phyloP scores from a whole-genome alignment of 202 grass and related monocot genomes.

The Cymbopogon flexuosus region DNA sequence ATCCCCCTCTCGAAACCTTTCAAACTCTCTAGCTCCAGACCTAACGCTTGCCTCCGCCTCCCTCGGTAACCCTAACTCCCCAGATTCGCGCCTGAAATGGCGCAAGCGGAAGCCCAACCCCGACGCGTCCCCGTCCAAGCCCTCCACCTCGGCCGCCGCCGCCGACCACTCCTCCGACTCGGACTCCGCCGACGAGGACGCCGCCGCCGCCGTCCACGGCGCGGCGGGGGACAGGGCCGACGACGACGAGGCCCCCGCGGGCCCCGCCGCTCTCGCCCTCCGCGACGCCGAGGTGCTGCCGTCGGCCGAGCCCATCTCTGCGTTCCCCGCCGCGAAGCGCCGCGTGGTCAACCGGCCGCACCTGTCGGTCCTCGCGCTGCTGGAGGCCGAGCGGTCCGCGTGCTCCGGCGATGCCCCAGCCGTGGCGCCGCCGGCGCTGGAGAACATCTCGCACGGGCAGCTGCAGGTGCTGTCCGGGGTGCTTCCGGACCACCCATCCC shows the following conservation, averaged over 20 bases:
- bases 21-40: not conserved
- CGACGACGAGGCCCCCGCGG: not conserved
- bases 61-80: slow-evolving; percentile 22
- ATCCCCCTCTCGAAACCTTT: not conserved
- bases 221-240: slow-evolving; percentile 9
- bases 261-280: too few species aligned
- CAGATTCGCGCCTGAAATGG: slow-evolving; percentile 83
- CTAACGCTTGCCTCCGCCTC: not conserved
- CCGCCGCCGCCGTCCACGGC: not conserved
- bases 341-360: slow-evolving; percentile 66
- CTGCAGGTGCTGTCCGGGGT: slow-evolving; percentile 63
- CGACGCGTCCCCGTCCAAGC: slow-evolving; percentile 7
- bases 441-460: slow-evolving; percentile 85
- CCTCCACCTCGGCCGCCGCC: slow-evolving; percentile 26
- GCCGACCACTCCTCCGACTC: not conserved
- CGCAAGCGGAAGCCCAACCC: slow-evolving; percentile 74
- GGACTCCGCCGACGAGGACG: slow-evolving; percentile 35
- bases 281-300: slow-evolving; percentile 59
- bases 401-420: slow-evolving; percentile 8
- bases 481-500: slow-evolving; percentile 49
- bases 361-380: slow-evolving; percentile 52
- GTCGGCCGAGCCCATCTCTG: slow-evolving; percentile 41
- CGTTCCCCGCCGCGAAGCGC: slow-evolving; percentile 49
- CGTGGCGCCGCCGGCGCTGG: slow-evolving; percentile 6
- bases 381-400: slow-evolving; percentile 47